Percentiles rank a stretch among this genome's conserved stretches.
Evolutionary conservation across 169 alveolate genomes (phyloP).

Genomic region (Plasmodium malariae): DNA sequence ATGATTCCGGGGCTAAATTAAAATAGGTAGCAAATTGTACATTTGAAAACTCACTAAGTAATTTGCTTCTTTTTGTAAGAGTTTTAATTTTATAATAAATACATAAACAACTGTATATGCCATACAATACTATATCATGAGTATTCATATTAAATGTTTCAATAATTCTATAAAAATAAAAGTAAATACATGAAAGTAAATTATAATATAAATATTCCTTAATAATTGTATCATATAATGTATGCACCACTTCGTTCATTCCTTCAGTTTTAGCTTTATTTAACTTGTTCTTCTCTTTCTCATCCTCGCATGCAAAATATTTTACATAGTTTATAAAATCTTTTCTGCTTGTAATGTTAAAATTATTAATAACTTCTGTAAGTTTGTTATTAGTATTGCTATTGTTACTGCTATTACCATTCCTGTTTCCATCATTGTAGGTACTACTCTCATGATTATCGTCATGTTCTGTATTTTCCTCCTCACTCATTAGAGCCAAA

Average conservation of each 20-base stretch:
- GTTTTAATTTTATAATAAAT: constrained; percentile 49
- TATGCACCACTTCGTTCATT: neutral
- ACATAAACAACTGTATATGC: constrained; percentile 59
- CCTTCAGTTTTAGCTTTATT: neutral
- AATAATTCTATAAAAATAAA: constrained; percentile 60
- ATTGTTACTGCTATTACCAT: no score
- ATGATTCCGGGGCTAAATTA: neutral
- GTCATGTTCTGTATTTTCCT: neutral
- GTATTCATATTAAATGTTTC: constrained; percentile 38
- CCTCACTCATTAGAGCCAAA: constrained; percentile 37
- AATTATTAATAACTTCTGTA: constrained; percentile 7
- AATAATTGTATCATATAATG: constrained; percentile 34
- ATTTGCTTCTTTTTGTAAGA: constrained; percentile 21
- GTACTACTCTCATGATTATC: neutral
- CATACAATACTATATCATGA: constrained; percentile 44
- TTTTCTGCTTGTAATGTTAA: constrained; percentile 22
- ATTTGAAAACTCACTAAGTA: constrained; percentile 21
- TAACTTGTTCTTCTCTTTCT: neutral
- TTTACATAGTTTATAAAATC: constrained; percentile 32
- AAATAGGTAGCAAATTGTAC: constrained; percentile 21
- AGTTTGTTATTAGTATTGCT: no score
- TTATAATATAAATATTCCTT: constrained; percentile 67
- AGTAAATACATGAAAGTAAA: constrained; percentile 55
- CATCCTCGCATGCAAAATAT: neutral
- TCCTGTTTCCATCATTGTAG: no score